phyloP scores from a whole-genome alignment of 257 asterid genomes.

The Lantana camara region DNA sequence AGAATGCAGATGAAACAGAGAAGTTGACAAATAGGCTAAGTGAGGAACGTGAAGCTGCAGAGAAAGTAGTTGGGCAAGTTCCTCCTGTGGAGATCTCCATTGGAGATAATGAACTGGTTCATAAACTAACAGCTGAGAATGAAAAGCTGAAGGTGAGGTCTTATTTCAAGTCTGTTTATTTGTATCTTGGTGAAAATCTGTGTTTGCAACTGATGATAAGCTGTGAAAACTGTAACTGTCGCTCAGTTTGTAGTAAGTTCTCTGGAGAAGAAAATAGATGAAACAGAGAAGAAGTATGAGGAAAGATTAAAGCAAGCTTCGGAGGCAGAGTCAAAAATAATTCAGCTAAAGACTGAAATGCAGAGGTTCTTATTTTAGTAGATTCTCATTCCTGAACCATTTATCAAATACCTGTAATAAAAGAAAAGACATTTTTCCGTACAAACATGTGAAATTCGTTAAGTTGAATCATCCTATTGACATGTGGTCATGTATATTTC shows the following conservation, averaged over 20 bases:
- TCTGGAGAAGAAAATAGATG: constrained; percentile 67
- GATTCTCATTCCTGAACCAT: constrained; percentile 17
- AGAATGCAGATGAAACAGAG: constrained; percentile 66
- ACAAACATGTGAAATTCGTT: constrained; percentile 20
- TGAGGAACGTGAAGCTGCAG: constrained; percentile 50
- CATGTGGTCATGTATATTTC: constrained; percentile 29
- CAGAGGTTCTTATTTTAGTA: constrained; percentile 54
- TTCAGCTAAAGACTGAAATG: constrained; percentile 66
- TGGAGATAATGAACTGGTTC: too few species aligned
- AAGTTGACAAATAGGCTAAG: constrained; percentile 63
- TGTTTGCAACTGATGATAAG: constrained; percentile 19
- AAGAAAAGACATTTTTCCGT: constrained; percentile 2
- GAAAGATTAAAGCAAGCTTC: constrained; percentile 66
- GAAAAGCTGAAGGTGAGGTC: too few species aligned
- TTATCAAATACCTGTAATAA: constrained; percentile 2
- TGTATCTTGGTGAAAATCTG: constrained; percentile 10
- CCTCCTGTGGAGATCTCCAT: too few species aligned
- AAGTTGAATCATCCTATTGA: constrained; percentile 14
- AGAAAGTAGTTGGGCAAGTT: background rate
- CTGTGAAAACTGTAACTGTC: constrained; percentile 20
- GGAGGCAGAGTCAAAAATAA: constrained; percentile 77
- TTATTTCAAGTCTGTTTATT: too few species aligned
- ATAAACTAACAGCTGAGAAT: too few species aligned
- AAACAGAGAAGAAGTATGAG: constrained; percentile 69
- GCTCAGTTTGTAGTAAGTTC: constrained; percentile 62